Evolutionary conservation across 352 stramenopile species (phyloP), one percentile per base, ranked within the genome.

Genomic region (Globisporangium spinosum): DNA sequence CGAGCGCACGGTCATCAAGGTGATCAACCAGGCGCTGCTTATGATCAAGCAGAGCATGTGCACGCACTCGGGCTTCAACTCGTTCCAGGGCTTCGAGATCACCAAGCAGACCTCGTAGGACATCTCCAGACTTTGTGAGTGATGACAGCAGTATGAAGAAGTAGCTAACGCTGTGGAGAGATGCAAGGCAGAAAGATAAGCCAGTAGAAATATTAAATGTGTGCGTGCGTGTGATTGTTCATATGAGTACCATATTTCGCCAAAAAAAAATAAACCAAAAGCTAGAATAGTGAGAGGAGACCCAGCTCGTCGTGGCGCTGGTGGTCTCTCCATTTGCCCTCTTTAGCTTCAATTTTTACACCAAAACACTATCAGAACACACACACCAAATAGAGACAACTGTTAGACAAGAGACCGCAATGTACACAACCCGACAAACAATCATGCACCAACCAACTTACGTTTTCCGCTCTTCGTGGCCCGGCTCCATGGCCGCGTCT

Each of bases 1-100:
- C 55, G 71, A 73, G 55, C 75, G 71, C 62, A 64, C 71, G n/a
- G 34, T 77, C 23, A 59, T 70, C 34, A 77, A 77, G 40, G 66
- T 38, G 40, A 64, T 73, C 25, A 77, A 77, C 68, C 62, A 73
- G 23, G 71, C 62, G 9, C 40, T 77, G 35, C 12, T 70, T 15
- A 27, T n/a, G 38, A 40, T 69, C 60, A 77, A 77, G 60, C 34
- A 34, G 32, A 51, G 17, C 20, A 35, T 38, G 25, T 77, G 71
- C 25, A 10, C 5, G 1, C 51, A 61, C 2, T 59, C 58, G 5
- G 71, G 71, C 29, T 73, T 68, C 54, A 70, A 67, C 53, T 57
- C 59, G 12, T 63, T 62, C 38, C 59, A 61, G 23, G 57, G 65
- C 17, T 15, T 69, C 40, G 54, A 51, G 54, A 69, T 69, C 29